These are phyloP conservation scores for Nicotiana tabacum DNA, from an alignment of 257 asterid genomes.

Conservation along the genomic window DNA sequence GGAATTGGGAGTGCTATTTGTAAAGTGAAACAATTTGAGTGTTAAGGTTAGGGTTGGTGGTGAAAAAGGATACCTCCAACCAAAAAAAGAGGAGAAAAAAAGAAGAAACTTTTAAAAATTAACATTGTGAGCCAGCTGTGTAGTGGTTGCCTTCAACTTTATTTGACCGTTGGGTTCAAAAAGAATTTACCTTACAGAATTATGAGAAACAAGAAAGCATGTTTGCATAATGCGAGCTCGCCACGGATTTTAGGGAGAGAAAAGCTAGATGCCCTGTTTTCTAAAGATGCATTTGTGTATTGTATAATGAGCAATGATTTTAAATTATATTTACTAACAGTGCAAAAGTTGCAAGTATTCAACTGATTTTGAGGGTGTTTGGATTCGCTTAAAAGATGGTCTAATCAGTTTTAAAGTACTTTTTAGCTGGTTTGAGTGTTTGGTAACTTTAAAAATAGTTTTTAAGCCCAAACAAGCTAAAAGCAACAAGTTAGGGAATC, in stretches of 20 bases:
- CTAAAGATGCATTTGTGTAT: neutral
- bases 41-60: neutral
- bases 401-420: too few relatives aligned
- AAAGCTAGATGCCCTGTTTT: neutral
- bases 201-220: neutral
- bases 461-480: too few relatives aligned
- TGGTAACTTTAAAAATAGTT: too few relatives aligned
- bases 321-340: neutral
- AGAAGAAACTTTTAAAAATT: neutral
- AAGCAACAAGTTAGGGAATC: too few relatives aligned
- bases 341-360: too few relatives aligned
- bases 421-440: too few relatives aligned
- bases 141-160: neutral
- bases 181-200: neutral
- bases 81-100: neutral
- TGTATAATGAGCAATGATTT: neutral
- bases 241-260: neutral
- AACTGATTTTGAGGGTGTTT: too few relatives aligned
- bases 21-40: neutral
- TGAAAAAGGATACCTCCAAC: neutral
- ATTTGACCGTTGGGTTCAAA: neutral
- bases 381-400: too few relatives aligned
- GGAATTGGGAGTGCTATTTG: neutral
- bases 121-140: slow-evolving; percentile 3
- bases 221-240: neutral